Base-by-base conservation (phyloP, 352 stramenopile genomes). In the Phytophthora aleatoria region DNA sequence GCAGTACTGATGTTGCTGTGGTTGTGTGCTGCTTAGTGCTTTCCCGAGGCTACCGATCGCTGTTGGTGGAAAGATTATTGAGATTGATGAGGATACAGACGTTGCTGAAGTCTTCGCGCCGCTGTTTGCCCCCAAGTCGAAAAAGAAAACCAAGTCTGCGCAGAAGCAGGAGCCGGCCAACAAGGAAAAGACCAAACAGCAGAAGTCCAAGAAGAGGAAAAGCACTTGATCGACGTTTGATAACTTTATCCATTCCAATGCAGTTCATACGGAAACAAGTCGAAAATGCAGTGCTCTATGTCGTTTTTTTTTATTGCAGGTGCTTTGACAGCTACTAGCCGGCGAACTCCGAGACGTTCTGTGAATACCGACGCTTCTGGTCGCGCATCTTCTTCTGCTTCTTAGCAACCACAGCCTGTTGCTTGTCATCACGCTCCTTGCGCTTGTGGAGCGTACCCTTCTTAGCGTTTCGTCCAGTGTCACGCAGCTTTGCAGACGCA, bases 381-480 rank as follows among this genome's bases (percentile, higher is more conserved):
- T 83, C 67, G 57, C 73, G 74, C 50, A 87, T 52, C 47, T 84
- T 81, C 69, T 91, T 91, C 43, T 76, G 62, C 61, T 84, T 86
- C 57, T 85, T 77, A n/a, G 61, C 72, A 11, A 81, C 38, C 27
- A 85, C 62, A 36, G 76, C 60, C 45, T 85, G 70, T 41, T 85
- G 70, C 63, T 91, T 89, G n/a, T 92, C 81, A 28, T 94, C 79
- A 43, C 76, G 77, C 5, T 89, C 82, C 69, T 93, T 93, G 53
- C 87, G 83, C 61, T 95, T 95, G 39, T 92, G 81, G 11, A 95
- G 73, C 56, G 87, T 91, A 47, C 87, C 84, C 43, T 83, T 85
- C 68, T 92, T 92, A 47, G 85, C 79, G 33, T 90, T 90, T 44
- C 75, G 71, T 62, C 84, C 85, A 33, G 83, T 85, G 50, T 92